Conservation (phyloP, 768 basidiomycete genomes). For the Hygrophoropsis aurantiaca region DNA sequence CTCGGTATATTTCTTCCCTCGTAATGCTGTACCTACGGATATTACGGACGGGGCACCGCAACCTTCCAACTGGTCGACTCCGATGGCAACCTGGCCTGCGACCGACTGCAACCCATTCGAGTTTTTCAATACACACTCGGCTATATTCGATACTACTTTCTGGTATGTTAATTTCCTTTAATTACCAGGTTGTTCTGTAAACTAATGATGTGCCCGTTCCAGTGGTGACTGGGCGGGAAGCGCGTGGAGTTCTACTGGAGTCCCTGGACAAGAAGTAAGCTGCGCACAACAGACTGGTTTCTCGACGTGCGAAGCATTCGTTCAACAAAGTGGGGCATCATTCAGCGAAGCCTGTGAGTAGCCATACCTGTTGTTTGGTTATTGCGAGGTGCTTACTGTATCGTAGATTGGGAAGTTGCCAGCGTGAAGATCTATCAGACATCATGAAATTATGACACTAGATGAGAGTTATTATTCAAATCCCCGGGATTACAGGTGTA, state of each 20-base stretch:
- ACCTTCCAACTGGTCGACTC: slow-evolving; percentile 74
- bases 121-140: slow-evolving; percentile 76
- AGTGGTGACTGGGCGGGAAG: slow-evolving; percentile 89
- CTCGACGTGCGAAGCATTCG: slow-evolving; percentile 77
- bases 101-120: slow-evolving; percentile 70
- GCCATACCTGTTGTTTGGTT: slow-evolving; percentile 1
- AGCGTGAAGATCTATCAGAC: slow-evolving; percentile 73
- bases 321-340: slow-evolving; percentile 67
- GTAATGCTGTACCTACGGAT: slow-evolving; percentile 72
- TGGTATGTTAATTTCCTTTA: slow-evolving; percentile 46
- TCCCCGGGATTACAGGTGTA: too few species aligned
- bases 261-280: slow-evolving; percentile 83
- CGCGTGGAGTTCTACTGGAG: slow-evolving; percentile 72
- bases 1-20: slow-evolving; percentile 79
- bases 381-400: slow-evolving; percentile 5
- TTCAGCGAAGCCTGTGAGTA: slow-evolving; percentile 78
- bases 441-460: slow-evolving; percentile 2
- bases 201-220: background rate
- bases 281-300: slow-evolving; percentile 84
- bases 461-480: too few species aligned
- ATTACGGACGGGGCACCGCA: slow-evolving; percentile 71
- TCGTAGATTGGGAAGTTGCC: slow-evolving; percentile 77
- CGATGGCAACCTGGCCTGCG: slow-evolving; percentile 80
- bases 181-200: background rate
- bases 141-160: slow-evolving; percentile 84